Base-by-base conservation (phyloP, 148 eudicot genomes). In the Amaranthus palmeri region DNA sequence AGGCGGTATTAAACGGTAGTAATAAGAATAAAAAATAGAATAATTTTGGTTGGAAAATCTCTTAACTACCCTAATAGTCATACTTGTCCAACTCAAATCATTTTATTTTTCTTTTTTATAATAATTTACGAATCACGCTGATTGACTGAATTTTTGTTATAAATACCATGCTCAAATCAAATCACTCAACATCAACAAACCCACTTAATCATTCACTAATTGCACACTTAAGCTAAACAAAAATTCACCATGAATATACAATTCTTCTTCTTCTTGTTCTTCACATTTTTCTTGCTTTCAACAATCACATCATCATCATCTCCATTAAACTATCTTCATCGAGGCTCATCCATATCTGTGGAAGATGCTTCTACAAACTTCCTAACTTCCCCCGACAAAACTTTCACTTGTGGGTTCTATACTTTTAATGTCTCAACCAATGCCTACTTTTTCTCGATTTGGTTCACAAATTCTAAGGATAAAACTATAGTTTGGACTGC, bases 381-480 rank as follows among this genome's bases (percentile, higher is more conserved):
- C 36, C 59, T 82, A 53, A 75, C 49, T 40, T 82, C 78, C 11
- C 70, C 70, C 3, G 72, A 75, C 17, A 56, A 75, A 45, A 69
- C 72, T n/a, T 81, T 84, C 81, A 40, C 85, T 42, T 74, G 78
- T n/a, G 87, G 85, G 13, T 85, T 85, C 73, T 63, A 79, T 53
- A 71, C 15, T 43, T 62, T 62, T 36, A 4, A 18, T 57, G 73
- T 62, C 4, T 64, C 76, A 6, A 67, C 63, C 41, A 78, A 82
- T 53, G 82, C 88, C 41, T 81, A 76, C 47, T 71, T 65, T 52
- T 77, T 86, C 14, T 60, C 82, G 9, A 72, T 86, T 50, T 83
- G 88, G 88, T 83, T 45, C 67, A 79, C 79, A 12, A 14, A 72
- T 3, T 45, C 77, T 8, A 55, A 60, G 36, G 47, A 70, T 10